Base-by-base conservation (phyloP, 495 filamentous ascomycete species). In the Aspergillus cavernicola region DNA sequence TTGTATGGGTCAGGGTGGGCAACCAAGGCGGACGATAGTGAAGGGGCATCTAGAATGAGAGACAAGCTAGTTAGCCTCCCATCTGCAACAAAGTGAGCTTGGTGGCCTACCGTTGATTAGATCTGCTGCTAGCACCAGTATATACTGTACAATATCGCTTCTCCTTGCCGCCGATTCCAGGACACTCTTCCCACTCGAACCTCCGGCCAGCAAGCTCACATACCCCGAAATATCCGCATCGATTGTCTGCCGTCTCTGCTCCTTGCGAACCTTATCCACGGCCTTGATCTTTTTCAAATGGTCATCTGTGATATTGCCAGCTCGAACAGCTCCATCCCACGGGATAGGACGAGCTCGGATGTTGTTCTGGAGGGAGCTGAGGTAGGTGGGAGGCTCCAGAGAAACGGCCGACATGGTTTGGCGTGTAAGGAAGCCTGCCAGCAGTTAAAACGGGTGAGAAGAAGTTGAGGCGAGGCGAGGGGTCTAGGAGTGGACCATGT, bases 281-380 rank as follows among this genome's bases (percentile, higher is more conserved):
- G 93, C 89, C 71, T 93, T 92, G 75, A 99, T 97, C 78, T 89
- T 92, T 76, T 87, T 91, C 61, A 97, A 80, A 66, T 99, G 90
- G 48, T 87, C 85, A 57, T 97, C 93, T 44, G 90, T 95, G 72
- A 99, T 89, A 64, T 89, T 92, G 59, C 89, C 88, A 63, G 89
- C 89, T 67, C 93, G 86, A 59, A 95, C 90, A 61, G 95, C 92
- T 56, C 93, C 93, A 68, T 97, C 95, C 93, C 93, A 99, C 39
- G 92, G 90, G 66, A 99, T 95, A 60, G 92, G 92, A 48, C 93
- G 81, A 55, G 85, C 83, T 59, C 95, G 88, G 65, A 96, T 95
- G 74, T 97, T 97, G 75, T 87, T 92, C 74, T 95, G 92, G 52
- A 96, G 79, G 53, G 90, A 91, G 60, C 82, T 84, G 52, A 97